A percentile compares a stretch with the other conserved stretches of the same genome.
phyloP scores from a whole-genome alignment of 257 asterid species.

The Nicotiana benthamiana region DNA sequence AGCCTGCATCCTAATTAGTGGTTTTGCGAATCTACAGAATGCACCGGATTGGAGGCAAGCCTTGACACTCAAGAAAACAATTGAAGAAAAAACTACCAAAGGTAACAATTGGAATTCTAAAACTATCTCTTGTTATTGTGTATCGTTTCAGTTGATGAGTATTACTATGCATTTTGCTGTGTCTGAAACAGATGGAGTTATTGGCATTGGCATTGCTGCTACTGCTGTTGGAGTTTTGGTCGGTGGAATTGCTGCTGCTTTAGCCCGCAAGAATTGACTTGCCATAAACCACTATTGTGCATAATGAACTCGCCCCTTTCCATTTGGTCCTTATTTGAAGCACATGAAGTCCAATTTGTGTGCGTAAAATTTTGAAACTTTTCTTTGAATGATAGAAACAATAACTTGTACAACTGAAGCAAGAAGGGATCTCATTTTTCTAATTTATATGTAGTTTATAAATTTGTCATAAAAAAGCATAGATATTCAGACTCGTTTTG shows the following conservation, averaged over 20 bases:
- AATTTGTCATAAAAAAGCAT: neutral
- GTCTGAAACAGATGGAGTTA: conserved; percentile 54
- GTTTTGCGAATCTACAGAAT: conserved; percentile 28
- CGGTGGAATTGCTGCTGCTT: conserved; percentile 77
- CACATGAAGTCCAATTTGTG: neutral
- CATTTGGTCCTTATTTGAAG: neutral
- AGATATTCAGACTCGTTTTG: neutral
- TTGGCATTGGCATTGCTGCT: conserved; percentile 86
- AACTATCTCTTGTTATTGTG: neutral
- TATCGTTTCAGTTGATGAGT: neutral
- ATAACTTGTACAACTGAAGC: neutral
- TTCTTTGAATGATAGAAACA: neutral
- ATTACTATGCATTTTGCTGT: neutral
- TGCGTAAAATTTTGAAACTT: neutral
- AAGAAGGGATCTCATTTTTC: neutral
- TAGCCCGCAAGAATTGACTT: conserved; percentile 62
- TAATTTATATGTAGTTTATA: neutral
- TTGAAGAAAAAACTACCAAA: conserved; percentile 78
- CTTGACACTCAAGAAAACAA: conserved; percentile 63
- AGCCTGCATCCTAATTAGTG: neutral
- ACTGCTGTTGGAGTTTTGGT: conserved; percentile 76
- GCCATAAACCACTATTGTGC: neutral
- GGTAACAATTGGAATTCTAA: conserved; percentile 23
- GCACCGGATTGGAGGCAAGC: conserved; percentile 96
- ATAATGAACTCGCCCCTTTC: neutral